Evolutionary conservation across 345 rosid species (phyloP), one percentile per base, ranked within the genome.

Genomic region (Citrus cavaleriei): DNA sequence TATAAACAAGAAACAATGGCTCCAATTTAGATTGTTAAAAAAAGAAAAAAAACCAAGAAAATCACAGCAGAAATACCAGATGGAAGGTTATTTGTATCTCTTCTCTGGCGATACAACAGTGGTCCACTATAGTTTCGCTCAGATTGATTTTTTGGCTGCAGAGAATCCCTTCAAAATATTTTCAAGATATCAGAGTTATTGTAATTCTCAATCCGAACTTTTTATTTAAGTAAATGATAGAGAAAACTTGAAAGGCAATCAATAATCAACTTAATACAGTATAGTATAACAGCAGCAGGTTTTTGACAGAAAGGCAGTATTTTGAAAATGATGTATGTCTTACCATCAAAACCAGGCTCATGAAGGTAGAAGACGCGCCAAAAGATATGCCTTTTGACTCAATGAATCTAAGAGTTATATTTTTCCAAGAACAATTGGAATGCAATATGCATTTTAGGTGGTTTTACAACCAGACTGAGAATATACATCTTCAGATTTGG

Each of bases 101-200:
- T 91, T 80, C 83, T 94, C 70, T 86, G 88, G 72, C 91, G 93
- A 82, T 80, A 76, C 74, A 79, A 82, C 85, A 93, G 71, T 65
- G 95, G 86, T 81, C 98, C 97, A 79, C 97, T 93, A 84, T 86
- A 88, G 81, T 88, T 92, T 75, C 91, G 89, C 63, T 92, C 98
- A 51, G 85, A 68, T 68, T 81, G 93, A 86, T 78, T 83, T 81
- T 85, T 91, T 74, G 85, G 89, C 76, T 84, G 93, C 70, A 70
- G 83, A 79, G 89, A 37, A 74, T 95, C 96, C 97, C 98, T 93
- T 79, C 67, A 79, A 51, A 84, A 79, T 66, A 81, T 62, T 80
- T 49, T 58, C 72, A 72, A 51, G 27, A 80, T 80, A 42, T 25
- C 37, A 28, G 58, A 83, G 73, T 83, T 83, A 74, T 70, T 77